Conservation (phyloP, 768 basidiomycete species). For the Tephrocybe sp. region DNA sequence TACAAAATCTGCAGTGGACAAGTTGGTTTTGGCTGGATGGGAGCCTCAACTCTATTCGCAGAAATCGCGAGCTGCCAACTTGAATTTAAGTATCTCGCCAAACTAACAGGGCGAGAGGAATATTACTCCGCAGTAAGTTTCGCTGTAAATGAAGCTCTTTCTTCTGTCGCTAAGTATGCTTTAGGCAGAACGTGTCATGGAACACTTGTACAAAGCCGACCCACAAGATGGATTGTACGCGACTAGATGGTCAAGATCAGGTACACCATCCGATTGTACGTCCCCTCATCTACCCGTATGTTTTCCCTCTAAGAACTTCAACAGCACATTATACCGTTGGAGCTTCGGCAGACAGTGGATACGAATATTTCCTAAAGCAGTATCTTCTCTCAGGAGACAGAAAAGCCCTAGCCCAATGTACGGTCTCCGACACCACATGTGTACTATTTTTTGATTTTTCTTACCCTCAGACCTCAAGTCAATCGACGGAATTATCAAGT, state of each 20-base stretch:
- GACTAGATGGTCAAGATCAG: constrained; percentile 27
- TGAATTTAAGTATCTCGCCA: constrained; percentile 76
- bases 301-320: neutral
- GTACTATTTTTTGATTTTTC: neutral
- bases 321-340: constrained; percentile 49
- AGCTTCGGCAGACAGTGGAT: constrained; percentile 58
- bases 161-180: neutral
- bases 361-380: constrained; percentile 69
- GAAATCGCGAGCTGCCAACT: constrained; percentile 56
- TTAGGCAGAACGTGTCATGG: constrained; percentile 36
- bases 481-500: constrained; percentile 50
- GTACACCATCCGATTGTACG: constrained; percentile 24
- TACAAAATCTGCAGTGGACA: constrained; percentile 22
- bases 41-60: constrained; percentile 27
- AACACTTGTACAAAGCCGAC: constrained; percentile 30
- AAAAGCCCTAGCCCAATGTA: constrained; percentile 50
- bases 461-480: constrained; percentile 42
- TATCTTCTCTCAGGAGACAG: constrained; percentile 53
- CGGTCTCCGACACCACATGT: constrained; percentile 17
- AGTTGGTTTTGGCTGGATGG: constrained; percentile 29
- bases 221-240: constrained; percentile 32
- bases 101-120: constrained; percentile 56
- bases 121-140: constrained; percentile 37
- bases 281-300: neutral
- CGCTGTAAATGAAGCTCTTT: neutral